Conservation (phyloP, 129 eudicot species). For the Escallonia rubra region DNA sequence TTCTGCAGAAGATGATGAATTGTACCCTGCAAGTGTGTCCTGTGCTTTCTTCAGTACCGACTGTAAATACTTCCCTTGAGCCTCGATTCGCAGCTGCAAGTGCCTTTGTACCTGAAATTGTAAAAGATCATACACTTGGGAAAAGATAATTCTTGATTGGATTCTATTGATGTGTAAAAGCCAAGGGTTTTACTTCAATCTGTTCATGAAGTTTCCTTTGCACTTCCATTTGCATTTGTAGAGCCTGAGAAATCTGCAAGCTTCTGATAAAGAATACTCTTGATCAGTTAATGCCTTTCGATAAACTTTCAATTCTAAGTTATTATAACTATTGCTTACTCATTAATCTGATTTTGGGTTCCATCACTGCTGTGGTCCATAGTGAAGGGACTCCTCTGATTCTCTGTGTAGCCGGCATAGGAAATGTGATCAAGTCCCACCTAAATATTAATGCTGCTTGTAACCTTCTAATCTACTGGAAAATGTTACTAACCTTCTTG, state of each 20-base stretch:
- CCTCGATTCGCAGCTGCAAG: slow-evolving; percentile 90
- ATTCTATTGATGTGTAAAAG: neutral
- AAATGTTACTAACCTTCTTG: slow-evolving; percentile 48
- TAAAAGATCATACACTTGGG: neutral
- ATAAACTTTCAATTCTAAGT: neutral
- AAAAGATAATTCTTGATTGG: neutral
- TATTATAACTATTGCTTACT: slow-evolving; percentile 32
- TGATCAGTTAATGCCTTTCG: slow-evolving; percentile 13
- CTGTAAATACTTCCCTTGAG: slow-evolving; percentile 89
- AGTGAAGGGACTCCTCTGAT: slow-evolving; percentile 33
- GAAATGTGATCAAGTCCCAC: neutral
- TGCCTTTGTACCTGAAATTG: slow-evolving; percentile 73
- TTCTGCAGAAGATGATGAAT: slow-evolving; percentile 43
- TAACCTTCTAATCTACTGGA: neutral
- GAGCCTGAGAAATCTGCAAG: slow-evolving; percentile 58
- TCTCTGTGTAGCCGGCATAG: slow-evolving; percentile 41
- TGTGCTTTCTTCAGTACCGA: slow-evolving; percentile 84
- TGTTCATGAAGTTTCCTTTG: slow-evolving; percentile 94
- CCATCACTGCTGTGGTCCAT: slow-evolving; percentile 35
- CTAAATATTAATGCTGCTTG: neutral
- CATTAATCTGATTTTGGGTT: slow-evolving; percentile 42
- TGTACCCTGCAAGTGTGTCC: slow-evolving; percentile 68
- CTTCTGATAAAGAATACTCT: slow-evolving; percentile 40
- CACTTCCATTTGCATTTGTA: slow-evolving; percentile 87
- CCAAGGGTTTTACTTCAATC: slow-evolving; percentile 54